Evolutionary conservation across 2,329 filamentous ascomycete species (phyloP).

Genomic region (Xenosphaeropsis pyriputrescens): DNA sequence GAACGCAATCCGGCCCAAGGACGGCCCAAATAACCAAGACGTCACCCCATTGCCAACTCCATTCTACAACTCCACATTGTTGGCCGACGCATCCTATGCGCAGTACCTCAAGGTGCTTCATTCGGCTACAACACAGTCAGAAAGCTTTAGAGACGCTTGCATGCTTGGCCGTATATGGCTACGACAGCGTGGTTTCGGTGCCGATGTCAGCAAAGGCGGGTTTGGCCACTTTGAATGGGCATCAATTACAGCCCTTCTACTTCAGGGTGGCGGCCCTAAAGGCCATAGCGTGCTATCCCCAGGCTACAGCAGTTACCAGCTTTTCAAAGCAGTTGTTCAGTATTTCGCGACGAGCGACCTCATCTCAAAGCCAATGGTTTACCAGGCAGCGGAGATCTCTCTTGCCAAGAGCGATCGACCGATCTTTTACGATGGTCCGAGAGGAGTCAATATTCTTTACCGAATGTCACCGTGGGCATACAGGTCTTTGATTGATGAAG

Average conservation of each 20-base stretch:
- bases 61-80: constrained; percentile 79
- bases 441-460: constrained; percentile 70
- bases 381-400: constrained; percentile 27
- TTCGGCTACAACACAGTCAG: constrained; percentile 41
- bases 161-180: constrained; percentile 81
- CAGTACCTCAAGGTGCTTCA: constrained; percentile 65
- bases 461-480: constrained; percentile 89
- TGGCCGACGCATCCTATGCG: constrained; percentile 60
- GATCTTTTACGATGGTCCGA: constrained; percentile 61
- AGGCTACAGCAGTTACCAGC: constrained; percentile 77
- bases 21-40: constrained; percentile 25
- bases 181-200: constrained; percentile 67
- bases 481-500: constrained; percentile 55
- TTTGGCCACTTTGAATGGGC: constrained; percentile 93
- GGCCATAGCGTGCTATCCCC: constrained; percentile 59
- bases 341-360: constrained; percentile 67
- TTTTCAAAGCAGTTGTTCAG: constrained; percentile 91
- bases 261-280: constrained; percentile 62
- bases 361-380: constrained; percentile 44
- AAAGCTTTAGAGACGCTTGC: constrained; percentile 62
- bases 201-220: constrained; percentile 57
- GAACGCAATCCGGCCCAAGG: constrained; percentile 51
- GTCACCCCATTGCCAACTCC: constrained; percentile 40
- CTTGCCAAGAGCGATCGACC: constrained; percentile 36
- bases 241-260: constrained; percentile 60